Evolutionary conservation across 768 basidiomycete species (phyloP).

Genomic region (Candolleomyces eurysporus): DNA sequence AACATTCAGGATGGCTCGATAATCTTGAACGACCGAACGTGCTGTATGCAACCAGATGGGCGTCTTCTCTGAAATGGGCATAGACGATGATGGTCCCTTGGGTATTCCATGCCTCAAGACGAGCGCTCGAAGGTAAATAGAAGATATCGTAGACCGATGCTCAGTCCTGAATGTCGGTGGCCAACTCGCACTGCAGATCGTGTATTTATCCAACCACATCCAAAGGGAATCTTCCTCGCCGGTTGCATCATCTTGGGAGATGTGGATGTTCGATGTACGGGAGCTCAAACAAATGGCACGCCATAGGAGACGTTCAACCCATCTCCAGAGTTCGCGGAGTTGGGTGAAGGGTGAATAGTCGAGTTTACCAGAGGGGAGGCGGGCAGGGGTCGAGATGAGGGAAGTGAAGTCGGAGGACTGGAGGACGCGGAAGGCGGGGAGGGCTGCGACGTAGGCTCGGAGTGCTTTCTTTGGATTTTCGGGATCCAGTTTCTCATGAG

Average conservation of each 20-base stretch:
- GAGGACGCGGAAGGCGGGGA: slow-evolving; percentile 52
- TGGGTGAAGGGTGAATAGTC: slow-evolving; percentile 57
- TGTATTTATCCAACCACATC: slow-evolving; percentile 63
- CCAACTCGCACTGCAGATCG: slow-evolving; percentile 65
- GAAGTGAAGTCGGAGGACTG: slow-evolving; percentile 43
- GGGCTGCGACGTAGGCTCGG: slow-evolving; percentile 50
- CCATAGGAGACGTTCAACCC: slow-evolving; percentile 80
- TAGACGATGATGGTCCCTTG: not conserved
- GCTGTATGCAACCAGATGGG: slow-evolving; percentile 65
- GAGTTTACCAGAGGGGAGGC: slow-evolving; percentile 29
- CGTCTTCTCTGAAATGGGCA: slow-evolving; percentile 23
- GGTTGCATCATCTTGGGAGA: slow-evolving; percentile 20
- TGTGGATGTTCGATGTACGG: slow-evolving; percentile 36
- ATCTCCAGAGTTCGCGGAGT: slow-evolving; percentile 84
- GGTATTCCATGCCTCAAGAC: slow-evolving; percentile 42
- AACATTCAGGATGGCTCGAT: slow-evolving; percentile 62
- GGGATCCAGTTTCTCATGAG: slow-evolving; percentile 58
- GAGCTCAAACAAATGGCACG: slow-evolving; percentile 71
- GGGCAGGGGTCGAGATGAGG: slow-evolving; percentile 18
- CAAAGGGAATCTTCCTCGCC: slow-evolving; percentile 42
- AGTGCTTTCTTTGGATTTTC: slow-evolving; percentile 50
- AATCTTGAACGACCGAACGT: slow-evolving; percentile 66
- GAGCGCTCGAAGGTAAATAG: slow-evolving; percentile 74
- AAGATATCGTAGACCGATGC: slow-evolving; percentile 68
- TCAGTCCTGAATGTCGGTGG: slow-evolving; percentile 73